Conservation (phyloP, 1,284 basidiomycete genomes). For the Fomitopsis schrenkii region DNA sequence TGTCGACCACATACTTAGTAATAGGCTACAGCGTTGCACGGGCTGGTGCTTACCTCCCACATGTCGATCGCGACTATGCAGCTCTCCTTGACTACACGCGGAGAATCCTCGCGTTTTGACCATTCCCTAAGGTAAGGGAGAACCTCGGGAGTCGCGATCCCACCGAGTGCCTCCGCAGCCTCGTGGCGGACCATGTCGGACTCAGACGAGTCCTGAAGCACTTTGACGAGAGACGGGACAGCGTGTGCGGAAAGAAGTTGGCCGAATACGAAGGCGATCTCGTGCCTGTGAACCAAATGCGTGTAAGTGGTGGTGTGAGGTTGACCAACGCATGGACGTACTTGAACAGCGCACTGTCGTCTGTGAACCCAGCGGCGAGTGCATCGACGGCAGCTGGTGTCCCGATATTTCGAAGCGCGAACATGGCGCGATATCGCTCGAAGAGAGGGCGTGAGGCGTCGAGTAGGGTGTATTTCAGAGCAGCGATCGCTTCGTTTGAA, state of each 20-base stretch:
- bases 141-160: conserved; percentile 92
- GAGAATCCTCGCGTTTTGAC: conserved; percentile 75
- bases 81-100: conserved; percentile 90
- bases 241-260: conserved; percentile 90
- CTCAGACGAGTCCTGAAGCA: conserved; percentile 73
- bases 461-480: conserved; percentile 67
- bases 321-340: conserved; percentile 29
- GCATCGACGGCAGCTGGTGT: conserved; percentile 82
- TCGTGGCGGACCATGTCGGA: conserved; percentile 99
- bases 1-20: conserved; percentile 25
- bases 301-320: background rate
- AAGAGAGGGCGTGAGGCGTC: conserved; percentile 78
- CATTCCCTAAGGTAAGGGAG: conserved; percentile 85
- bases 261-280: conserved; percentile 97
- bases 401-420: conserved; percentile 90
- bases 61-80: conserved; percentile 97
- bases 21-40: background rate
- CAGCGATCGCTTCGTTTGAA: conserved; percentile 43
- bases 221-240: conserved; percentile 80
- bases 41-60: conserved; percentile 71
- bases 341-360: conserved; percentile 91
- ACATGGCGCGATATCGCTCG: conserved; percentile 97
- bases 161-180: conserved; percentile 96
- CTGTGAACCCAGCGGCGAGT: conserved; percentile 85
- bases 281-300: conserved; percentile 60